These are phyloP conservation scores for Choanephora cucurbitarum DNA, from an alignment of 371 early-diverging fungal genomes.

Conservation along the genomic window DNA sequence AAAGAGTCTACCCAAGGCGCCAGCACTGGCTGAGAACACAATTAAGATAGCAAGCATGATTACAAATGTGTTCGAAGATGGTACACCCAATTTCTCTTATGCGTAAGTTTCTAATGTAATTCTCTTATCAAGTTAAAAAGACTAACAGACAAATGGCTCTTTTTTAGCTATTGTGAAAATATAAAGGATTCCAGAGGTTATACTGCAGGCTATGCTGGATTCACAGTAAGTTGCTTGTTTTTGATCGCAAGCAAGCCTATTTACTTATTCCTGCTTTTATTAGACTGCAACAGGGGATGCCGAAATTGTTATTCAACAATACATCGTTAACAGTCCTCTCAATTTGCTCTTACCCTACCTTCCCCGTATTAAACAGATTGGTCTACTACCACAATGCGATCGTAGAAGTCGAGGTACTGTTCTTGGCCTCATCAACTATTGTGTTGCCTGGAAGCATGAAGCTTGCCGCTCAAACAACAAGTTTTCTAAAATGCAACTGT, in stretches of 20 bases:
- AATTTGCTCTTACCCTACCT: constrained; percentile 30
- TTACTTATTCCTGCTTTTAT: neutral
- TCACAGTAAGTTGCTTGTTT: constrained; percentile 31
- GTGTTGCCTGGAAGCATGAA: constrained; percentile 35
- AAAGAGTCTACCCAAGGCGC: constrained; percentile 26
- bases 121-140: neutral
- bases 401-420: constrained; percentile 20
- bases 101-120: constrained; percentile 24
- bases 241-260: neutral
- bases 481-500: constrained; percentile 31
- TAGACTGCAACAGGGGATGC: constrained; percentile 59
- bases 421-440: constrained; percentile 25
- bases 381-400: constrained; percentile 33
- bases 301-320: constrained; percentile 39
- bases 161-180: constrained; percentile 29
- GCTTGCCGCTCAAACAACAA: constrained; percentile 23
- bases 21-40: constrained; percentile 10
- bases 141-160: neutral
- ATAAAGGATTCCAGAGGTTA: constrained; percentile 46
- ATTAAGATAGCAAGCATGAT: constrained; percentile 35
- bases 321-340: constrained; percentile 25
- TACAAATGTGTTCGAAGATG: constrained; percentile 47
- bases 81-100: constrained; percentile 32
- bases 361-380: constrained; percentile 24
- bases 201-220: constrained; percentile 55